Evolutionary conservation across 2,329 filamentous ascomycete species (phyloP).

Genomic region (Penicillium sp.): DNA sequence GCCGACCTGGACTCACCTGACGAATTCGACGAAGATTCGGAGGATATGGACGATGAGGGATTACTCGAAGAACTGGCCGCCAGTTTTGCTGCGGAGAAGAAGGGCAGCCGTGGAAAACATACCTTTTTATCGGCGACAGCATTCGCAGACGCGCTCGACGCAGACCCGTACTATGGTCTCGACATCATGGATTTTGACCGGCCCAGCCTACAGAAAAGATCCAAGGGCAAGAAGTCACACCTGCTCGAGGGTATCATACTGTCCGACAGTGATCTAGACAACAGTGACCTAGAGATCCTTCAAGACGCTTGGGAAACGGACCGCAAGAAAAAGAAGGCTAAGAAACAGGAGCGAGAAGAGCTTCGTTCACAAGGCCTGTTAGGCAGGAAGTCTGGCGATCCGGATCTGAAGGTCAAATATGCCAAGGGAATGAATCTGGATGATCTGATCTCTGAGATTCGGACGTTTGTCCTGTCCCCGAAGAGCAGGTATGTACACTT

Average conservation of each 20-base stretch:
- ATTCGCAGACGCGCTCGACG: constrained; percentile 60
- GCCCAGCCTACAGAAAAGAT: constrained; percentile 64
- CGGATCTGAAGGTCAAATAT: constrained; percentile 70
- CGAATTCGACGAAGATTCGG: constrained; percentile 5
- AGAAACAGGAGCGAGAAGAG: constrained; percentile 69
- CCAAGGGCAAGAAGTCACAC: constrained; percentile 60
- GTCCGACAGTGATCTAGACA: constrained; percentile 67
- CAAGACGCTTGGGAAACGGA: constrained; percentile 68
- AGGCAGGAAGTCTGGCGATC: constrained; percentile 55
- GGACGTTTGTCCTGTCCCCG: constrained; percentile 65
- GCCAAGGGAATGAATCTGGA: constrained; percentile 68
- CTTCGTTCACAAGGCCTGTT: constrained; percentile 66
- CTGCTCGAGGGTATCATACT: constrained; percentile 53
- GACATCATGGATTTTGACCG: constrained; percentile 83
- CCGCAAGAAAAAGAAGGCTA: constrained; percentile 67
- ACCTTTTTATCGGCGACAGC: constrained; percentile 56
- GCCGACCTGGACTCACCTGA: constrained; percentile 6
- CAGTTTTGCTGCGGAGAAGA: constrained; percentile 50
- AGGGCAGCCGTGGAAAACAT: constrained; percentile 37
- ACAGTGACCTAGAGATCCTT: constrained; percentile 61
- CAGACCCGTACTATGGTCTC: constrained; percentile 66
- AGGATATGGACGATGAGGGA: constrained; percentile 29
- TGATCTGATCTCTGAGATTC: constrained; percentile 72
- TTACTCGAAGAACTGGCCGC: constrained; percentile 50
- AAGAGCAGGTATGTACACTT: constrained; percentile 59